Percentiles rank a stretch among this genome's conserved stretches.
Evolutionary conservation across 2,329 filamentous ascomycete species (phyloP).

Genomic region (Trichocomaceae sp.): DNA sequence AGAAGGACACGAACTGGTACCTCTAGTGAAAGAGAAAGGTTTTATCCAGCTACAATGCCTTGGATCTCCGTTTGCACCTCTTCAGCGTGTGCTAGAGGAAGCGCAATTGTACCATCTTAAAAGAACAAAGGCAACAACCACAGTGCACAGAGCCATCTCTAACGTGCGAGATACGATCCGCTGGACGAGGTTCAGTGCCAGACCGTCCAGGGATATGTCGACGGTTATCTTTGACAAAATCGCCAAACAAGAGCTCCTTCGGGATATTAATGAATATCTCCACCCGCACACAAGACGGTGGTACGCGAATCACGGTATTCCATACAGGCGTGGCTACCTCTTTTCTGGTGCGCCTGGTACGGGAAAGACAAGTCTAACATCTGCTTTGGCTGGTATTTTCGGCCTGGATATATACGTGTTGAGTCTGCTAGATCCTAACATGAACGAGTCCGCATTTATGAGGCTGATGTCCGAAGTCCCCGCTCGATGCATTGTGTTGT

Average conservation of each 20-base stretch:
- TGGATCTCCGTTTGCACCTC: slow-evolving; percentile 12
- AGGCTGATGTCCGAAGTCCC: slow-evolving; percentile 56
- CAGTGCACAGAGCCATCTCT: slow-evolving; percentile 49
- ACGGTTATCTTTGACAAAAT: slow-evolving; percentile 65
- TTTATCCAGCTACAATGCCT: slow-evolving; percentile 16
- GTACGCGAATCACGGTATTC: slow-evolving; percentile 71
- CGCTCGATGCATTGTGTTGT: slow-evolving; percentile 56
- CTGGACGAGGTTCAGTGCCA: slow-evolving; percentile 54
- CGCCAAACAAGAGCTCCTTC: slow-evolving; percentile 60
- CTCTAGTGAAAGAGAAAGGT: slow-evolving; percentile 3
- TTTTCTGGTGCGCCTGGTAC: slow-evolving; percentile 71
- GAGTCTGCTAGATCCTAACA: slow-evolving; percentile 51
- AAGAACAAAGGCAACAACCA: slow-evolving; percentile 39
- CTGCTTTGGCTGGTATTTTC: slow-evolving; percentile 60
- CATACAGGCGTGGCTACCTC: slow-evolving; percentile 68
- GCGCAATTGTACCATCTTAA: slow-evolving; percentile 48
- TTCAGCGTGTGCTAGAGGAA: slow-evolving; percentile 33
- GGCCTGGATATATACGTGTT: slow-evolving; percentile 62
- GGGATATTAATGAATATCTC: slow-evolving; percentile 72
- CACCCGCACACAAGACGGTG: slow-evolving; percentile 59
- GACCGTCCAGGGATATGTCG: slow-evolving; percentile 64
- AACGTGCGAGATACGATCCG: slow-evolving; percentile 34
- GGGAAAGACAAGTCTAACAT: slow-evolving; percentile 65
- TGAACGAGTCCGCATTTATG: slow-evolving; percentile 58
- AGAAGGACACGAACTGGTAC: slow-evolving; percentile 1